Evolutionary conservation across 768 basidiomycete genomes (phyloP), one percentile per base, ranked within the genome.

Genomic region (Boletus tomentosulus): DNA sequence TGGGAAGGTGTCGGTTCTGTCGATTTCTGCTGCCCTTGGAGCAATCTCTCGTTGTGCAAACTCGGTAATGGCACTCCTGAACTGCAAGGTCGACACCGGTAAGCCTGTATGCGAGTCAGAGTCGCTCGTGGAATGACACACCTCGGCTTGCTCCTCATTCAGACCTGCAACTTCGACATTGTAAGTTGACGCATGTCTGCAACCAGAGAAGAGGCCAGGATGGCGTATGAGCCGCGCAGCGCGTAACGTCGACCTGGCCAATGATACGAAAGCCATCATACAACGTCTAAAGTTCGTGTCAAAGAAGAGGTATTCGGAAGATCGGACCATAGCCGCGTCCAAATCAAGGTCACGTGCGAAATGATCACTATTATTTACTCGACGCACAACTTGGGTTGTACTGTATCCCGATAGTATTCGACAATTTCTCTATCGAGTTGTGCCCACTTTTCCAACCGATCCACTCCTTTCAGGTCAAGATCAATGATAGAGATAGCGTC

Each of bases 21-120:
- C 95, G 43, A 94, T 86, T 59, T 92, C 86, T 52, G 81, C 87
- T 9, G 93, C 93, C 56, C 87, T 74, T 3, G 93, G 94, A 1
- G 91, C 88, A 41, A 97, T 74, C 68, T 95, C 93, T 58, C 82
- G 83, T 70, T 87, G 76, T 2, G 92, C 86, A 62, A 97, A 98
- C 46, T 87, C 82, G 24, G 75, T 71, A 1, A 96, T 84, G 1
- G 86, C 89, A 63, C 84, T 82, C 55, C 89, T 75, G 66, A 98
- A 95, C 93, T 97, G 48, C 12, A 48, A 50, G 10, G 33, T 48
- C 38, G 35, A 22, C 27, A 49, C 3, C 13, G 19, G 30, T 49
- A 7, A 54, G 53, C 6, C 1, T 25, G 41, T 19, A 30, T 43
- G 30, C 52, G 41, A 33, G 24, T 25, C 16, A 22, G 39, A 22